Evolutionary conservation across 108 stramenopile species (phyloP).

Genomic region (Cylindrotheca closterium): DNA sequence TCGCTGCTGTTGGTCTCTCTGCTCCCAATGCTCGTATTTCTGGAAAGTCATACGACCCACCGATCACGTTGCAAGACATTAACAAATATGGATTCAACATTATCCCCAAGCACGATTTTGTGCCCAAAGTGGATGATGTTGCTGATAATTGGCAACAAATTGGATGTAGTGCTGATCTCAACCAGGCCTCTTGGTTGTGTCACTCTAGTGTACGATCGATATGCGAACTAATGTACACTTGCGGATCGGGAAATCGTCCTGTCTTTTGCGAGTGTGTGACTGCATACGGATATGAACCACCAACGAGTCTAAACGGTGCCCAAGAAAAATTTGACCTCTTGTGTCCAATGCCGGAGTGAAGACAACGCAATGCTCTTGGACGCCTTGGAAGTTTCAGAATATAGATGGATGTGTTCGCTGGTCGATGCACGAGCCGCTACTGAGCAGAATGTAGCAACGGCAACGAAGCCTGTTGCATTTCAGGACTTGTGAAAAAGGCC

Average conservation of each 20-base stretch:
- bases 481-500: too few relatives aligned
- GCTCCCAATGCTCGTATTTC: conserved; percentile 67
- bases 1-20: conserved; percentile 66
- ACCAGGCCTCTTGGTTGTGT: too few relatives aligned
- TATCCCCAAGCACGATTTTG: conserved; percentile 72
- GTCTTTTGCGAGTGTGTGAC: conserved; percentile 60
- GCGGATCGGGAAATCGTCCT: conserved; percentile 55
- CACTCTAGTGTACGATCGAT: conserved; percentile 46
- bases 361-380: too few relatives aligned
- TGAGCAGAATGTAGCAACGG: too few relatives aligned
- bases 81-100: conserved; percentile 73
- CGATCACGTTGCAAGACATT: conserved; percentile 45
- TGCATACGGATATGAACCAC: conserved; percentile 33
- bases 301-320: conserved; percentile 27
- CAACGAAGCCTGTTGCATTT: too few relatives aligned
- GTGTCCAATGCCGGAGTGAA: too few relatives aligned
- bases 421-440: too few relatives aligned
- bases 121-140: conserved; percentile 67
- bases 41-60: conserved; percentile 64
- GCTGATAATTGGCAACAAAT: conserved; percentile 58
- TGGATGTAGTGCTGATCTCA: conserved; percentile 63
- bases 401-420: too few relatives aligned
- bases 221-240: conserved; percentile 70
- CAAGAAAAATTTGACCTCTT: too few relatives aligned
- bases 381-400: too few relatives aligned